Percentiles rank a stretch among this genome's conserved stretches.
Evolutionary conservation across 2,329 filamentous ascomycete genomes (phyloP).

Genomic region (Xenoacremonium recifei): DNA sequence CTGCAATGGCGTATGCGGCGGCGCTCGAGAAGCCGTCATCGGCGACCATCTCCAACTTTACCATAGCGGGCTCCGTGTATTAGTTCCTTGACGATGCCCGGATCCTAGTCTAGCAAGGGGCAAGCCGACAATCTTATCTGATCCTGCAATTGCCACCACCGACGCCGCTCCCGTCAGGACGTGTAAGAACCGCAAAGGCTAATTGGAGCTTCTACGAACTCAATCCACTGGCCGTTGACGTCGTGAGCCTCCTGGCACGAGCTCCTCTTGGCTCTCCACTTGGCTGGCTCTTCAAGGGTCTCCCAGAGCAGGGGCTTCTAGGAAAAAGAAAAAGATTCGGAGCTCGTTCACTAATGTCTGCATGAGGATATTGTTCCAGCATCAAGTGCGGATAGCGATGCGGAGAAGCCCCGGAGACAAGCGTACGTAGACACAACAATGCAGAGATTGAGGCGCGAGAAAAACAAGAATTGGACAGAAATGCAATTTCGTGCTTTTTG

Average conservation of each 20-base stretch:
- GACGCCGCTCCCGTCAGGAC: conserved; percentile 22
- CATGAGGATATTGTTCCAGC: no score
- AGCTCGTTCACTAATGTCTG: no score
- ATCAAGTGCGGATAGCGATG: no score
- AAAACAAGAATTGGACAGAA: no score
- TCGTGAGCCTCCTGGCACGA: conserved; percentile 1
- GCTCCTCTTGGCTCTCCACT: conserved; percentile 2
- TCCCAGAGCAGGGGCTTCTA: not conserved
- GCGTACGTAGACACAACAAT: no score
- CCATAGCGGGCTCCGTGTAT: not conserved
- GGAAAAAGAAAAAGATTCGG: no score
- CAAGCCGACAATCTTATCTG: conserved; percentile 47
- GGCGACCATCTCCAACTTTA: not conserved
- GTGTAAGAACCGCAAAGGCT: no score
- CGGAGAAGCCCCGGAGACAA: no score
- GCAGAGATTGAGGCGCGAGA: no score
- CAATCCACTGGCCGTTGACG: conserved; percentile 8
- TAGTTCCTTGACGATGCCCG: no score
- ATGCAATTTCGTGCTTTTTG: no score
- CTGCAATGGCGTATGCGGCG: conserved; percentile 14
- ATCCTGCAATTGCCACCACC: conserved; percentile 51
- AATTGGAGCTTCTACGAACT: no score
- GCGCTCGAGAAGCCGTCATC: not conserved
- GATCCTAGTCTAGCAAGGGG: not conserved
- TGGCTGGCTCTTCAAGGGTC: not conserved